phyloP scores from a whole-genome alignment of 78 protist species.

The Dictyostelium purpureum region DNA sequence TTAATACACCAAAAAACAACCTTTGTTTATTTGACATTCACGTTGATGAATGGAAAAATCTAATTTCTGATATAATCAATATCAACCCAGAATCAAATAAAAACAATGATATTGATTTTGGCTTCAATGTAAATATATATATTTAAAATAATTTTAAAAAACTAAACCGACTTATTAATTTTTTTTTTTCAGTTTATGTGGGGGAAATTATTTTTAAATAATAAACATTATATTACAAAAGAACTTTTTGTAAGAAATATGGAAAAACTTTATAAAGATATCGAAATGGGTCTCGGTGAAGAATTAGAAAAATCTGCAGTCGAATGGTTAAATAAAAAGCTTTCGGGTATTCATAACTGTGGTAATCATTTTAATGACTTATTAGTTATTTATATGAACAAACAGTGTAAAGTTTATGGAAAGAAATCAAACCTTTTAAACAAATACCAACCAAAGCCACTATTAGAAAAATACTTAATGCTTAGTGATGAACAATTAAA shows the following conservation, averaged over 20 bases:
- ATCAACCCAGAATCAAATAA: not conserved
- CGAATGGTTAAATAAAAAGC: not conserved
- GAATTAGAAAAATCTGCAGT: not conserved
- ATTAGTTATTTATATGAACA: not conserved
- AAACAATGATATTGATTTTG: not conserved
- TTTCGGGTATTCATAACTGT: not conserved
- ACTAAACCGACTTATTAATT: not conserved
- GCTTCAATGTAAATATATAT: not conserved
- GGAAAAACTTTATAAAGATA: not conserved
- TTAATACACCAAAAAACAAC: not conserved
- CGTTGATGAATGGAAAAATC: not conserved
- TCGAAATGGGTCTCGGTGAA: not conserved
- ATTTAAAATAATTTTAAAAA: no score
- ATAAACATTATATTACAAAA: not conserved
- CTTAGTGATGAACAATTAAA: not conserved
- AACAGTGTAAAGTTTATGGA: not conserved
- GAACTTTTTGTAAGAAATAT: not conserved
- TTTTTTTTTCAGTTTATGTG: not conserved
- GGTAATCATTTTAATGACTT: constrained; percentile 4
- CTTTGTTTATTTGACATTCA: no score
- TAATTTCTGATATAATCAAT: not conserved
- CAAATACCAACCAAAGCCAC: not conserved
- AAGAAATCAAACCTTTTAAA: not conserved
- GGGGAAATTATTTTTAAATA: not conserved
- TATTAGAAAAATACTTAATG: not conserved